phyloP scores from a whole-genome alignment of 495 filamentous ascomycete species.

The Penicillium robsamsonii region DNA sequence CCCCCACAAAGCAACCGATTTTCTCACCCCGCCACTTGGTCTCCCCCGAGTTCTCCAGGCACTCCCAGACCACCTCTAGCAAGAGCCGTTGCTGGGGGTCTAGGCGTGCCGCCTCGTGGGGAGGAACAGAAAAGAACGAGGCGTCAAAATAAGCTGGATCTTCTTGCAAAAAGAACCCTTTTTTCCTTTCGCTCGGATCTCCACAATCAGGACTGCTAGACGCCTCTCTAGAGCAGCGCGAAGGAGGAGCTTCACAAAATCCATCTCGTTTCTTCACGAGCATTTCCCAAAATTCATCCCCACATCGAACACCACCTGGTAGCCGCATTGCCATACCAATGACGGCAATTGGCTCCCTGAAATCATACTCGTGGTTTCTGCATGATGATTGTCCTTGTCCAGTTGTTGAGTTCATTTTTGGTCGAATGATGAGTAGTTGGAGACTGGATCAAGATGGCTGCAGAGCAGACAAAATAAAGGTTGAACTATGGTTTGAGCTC shows the following conservation, averaged over 20 bases:
- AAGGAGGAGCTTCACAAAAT: slow-evolving; percentile 28
- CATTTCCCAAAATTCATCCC: slow-evolving; percentile 39
- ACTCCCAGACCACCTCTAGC: slow-evolving; percentile 48
- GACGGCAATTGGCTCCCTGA: slow-evolving; percentile 40
- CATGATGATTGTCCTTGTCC: slow-evolving; percentile 10
- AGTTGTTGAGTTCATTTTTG: slow-evolving; percentile 5
- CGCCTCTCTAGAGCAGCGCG: slow-evolving; percentile 37
- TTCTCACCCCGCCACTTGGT: slow-evolving; percentile 38
- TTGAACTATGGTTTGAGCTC: background rate
- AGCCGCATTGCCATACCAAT: slow-evolving; percentile 46
- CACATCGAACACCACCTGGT: slow-evolving; percentile 37
- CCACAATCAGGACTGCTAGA: slow-evolving; percentile 23
- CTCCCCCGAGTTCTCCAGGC: slow-evolving; percentile 45
- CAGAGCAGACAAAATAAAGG: background rate
- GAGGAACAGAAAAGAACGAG: slow-evolving; percentile 36
- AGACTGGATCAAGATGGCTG: slow-evolving; percentile 6
- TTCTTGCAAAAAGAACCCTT: slow-evolving; percentile 47
- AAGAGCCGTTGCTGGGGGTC: slow-evolving; percentile 60
- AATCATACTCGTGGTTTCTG: background rate
- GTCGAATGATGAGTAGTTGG: slow-evolving; percentile 2
- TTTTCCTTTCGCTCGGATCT: background rate
- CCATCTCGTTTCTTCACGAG: slow-evolving; percentile 37
- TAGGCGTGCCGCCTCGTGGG: slow-evolving; percentile 45
- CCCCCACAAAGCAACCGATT: slow-evolving; percentile 49
- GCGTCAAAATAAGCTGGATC: slow-evolving; percentile 32